Evolutionary conservation across 257 asterid genomes (phyloP).

Genomic region (Thymus quinquecostatus): DNA sequence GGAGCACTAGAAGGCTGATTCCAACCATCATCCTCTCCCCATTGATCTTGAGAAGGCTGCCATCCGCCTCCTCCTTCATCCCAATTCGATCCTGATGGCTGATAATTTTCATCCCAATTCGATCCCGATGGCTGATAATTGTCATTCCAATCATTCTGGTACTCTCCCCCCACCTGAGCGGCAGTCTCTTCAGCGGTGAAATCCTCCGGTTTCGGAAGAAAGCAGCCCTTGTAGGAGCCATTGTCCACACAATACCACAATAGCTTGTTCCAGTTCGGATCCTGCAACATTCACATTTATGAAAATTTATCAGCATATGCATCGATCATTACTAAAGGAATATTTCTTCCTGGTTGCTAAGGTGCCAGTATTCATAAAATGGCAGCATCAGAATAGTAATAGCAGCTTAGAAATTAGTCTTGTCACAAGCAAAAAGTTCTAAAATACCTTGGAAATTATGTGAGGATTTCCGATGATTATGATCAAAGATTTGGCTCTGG

Average conservation of each 20-base stretch:
- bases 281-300: constrained; percentile 53
- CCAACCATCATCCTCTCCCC: constrained; percentile 10
- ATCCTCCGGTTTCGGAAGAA: constrained; percentile 66
- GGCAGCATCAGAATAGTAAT: background rate
- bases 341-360: constrained; percentile 4
- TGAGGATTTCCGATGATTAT: constrained; percentile 95
- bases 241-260: constrained; percentile 89
- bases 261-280: constrained; percentile 74
- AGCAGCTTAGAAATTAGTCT: constrained; percentile 8
- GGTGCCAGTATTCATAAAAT: background rate
- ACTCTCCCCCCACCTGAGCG: constrained; percentile 22
- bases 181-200: constrained; percentile 30
- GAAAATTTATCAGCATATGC: constrained; percentile 22
- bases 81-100: constrained; percentile 37
- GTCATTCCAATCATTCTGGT: constrained; percentile 30
- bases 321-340: constrained; percentile 4
- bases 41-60: constrained; percentile 25
- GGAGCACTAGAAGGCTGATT: background rate
- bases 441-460: constrained; percentile 82
- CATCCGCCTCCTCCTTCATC: constrained; percentile 32
- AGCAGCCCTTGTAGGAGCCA: constrained; percentile 81
- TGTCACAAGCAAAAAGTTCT: constrained; percentile 11
- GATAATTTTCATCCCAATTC: constrained; percentile 32
- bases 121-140: constrained; percentile 28
- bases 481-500: constrained; percentile 85